Base-by-base conservation (phyloP, 768 basidiomycete genomes). In the Kondoa malvinella region DNA sequence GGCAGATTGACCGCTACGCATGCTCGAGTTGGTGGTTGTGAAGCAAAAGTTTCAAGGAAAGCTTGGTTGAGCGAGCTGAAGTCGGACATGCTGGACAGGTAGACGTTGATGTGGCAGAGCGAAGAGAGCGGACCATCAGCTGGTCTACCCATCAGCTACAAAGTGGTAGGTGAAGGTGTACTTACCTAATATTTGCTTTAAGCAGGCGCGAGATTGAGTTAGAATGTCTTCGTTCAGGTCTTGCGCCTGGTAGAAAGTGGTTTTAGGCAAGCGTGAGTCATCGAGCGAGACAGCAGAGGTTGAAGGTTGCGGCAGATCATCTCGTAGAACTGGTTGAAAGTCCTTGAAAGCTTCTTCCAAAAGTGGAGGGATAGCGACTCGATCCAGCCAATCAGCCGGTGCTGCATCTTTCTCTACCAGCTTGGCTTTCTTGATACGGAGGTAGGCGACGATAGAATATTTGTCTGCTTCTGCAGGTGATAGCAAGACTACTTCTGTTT, bases 1-100 rank as follows among this genome's bases (percentile, higher is more conserved):
- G 86, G 84, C 25, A 92, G 82, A 67, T 85, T 82, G 0, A 89
- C 85, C 12, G 86, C 86, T 2, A 97, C 87, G 76, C 92, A 96
- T n/a, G 92, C 92, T 4, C 95, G 85, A 0, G 91, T 85, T 4
- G 95, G 95, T 0, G 95, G 95, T 58, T 89, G 92, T 21, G 82
- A 82, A 1, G 92, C 92, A 76, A 97, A 97, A 76, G 84, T 90
- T 21, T 82, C 81, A 1, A 82, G 78, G 76, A 97, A 97, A 4
- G 86, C 81, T 0, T 80, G 78, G 79, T 99, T 99, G 56, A 91
- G 83, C 1, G 78, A 76, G 0, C 82, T 78, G 75, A 99, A 99
- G 32, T 86, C 78, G 27, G 85, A 82, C 80, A 97, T 92, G 1
- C 87, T 84, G 4, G 78, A 75, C 58, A 99, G 80, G 69, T 87